Evolutionary conservation across 1,284 basidiomycete species (phyloP).

Genomic region (Cryptococcus sp.): DNA sequence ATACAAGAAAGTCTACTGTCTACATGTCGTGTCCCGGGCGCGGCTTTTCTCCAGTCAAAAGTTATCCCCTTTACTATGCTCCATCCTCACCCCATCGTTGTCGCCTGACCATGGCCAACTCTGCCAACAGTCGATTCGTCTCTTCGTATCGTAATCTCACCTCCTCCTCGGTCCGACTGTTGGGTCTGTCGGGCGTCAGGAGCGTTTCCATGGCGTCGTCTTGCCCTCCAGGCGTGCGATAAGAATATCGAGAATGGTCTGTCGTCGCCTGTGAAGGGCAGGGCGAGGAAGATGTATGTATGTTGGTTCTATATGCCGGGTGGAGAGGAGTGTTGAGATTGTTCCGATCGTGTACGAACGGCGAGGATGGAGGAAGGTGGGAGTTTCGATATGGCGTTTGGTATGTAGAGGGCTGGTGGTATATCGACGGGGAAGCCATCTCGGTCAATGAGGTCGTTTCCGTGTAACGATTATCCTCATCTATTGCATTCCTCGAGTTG

Average conservation of each 20-base stretch:
- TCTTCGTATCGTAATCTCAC: constrained; percentile 37
- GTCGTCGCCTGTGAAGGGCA: neutral
- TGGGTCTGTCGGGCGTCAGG: neutral
- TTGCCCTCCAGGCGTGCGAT: constrained; percentile 3
- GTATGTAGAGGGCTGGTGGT: neutral
- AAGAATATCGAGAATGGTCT: neutral
- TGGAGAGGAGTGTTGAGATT: neutral
- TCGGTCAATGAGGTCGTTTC: neutral
- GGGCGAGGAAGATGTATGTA: constrained; percentile 4
- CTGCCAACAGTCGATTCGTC: constrained; percentile 38
- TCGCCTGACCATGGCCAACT: constrained; percentile 34
- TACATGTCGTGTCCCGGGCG: too few species aligned
- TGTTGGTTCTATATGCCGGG: neutral
- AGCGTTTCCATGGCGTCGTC: constrained; percentile 9
- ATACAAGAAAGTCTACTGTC: too few species aligned
- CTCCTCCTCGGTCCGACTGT: constrained; percentile 8
- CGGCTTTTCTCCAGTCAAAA: too few species aligned
- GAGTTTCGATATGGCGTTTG: neutral
- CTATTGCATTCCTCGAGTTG: too few species aligned
- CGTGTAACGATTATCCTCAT: too few species aligned
- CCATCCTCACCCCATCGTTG: constrained; percentile 23
- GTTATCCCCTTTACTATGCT: too few species aligned
- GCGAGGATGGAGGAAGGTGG: constrained; percentile 6
- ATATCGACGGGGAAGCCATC: neutral
- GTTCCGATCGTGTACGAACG: neutral